phyloP scores from a whole-genome alignment of 257 asterid species.

The Oldenlandia corymbosa region DNA sequence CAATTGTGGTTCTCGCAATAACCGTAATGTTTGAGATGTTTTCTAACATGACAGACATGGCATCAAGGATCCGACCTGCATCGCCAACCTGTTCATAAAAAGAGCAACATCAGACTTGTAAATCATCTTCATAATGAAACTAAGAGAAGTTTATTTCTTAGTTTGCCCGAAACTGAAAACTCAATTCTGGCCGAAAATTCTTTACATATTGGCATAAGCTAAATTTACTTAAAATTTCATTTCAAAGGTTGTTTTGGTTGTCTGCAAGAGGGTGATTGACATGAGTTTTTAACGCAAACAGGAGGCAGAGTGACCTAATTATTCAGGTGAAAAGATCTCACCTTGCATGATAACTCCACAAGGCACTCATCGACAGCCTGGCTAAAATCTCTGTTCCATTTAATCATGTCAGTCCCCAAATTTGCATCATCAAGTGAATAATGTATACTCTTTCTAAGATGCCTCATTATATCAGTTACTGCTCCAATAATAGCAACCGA shows the following conservation, averaged over 20 bases:
- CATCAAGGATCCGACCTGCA: constrained; percentile 84
- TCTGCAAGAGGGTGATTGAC: background rate
- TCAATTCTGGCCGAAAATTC: too few species aligned
- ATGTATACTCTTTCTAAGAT: constrained; percentile 87
- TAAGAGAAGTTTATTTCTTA: background rate
- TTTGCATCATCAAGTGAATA: constrained; percentile 67
- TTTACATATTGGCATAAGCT: background rate
- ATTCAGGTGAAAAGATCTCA: constrained; percentile 7
- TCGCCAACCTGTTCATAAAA: constrained; percentile 69
- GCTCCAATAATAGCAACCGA: constrained; percentile 84
- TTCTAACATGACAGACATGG: constrained; percentile 85
- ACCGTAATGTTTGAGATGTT: constrained; percentile 74
- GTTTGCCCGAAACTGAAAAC: too few species aligned
- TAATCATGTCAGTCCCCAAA: constrained; percentile 62
- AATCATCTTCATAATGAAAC: background rate
- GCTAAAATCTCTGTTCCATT: constrained; percentile 70
- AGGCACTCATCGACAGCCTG: constrained; percentile 87
- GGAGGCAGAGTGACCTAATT: constrained; percentile 9
- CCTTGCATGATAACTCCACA: constrained; percentile 71
- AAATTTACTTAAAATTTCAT: too few species aligned
- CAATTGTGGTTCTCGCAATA: constrained; percentile 76
- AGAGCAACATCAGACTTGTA: constrained; percentile 15
- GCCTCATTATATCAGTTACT: constrained; percentile 86
- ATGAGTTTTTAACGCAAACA: background rate
- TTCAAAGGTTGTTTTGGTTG: too few species aligned